phyloP scores from a whole-genome alignment of 306 rosid species.

The Prunus kanzakura region DNA sequence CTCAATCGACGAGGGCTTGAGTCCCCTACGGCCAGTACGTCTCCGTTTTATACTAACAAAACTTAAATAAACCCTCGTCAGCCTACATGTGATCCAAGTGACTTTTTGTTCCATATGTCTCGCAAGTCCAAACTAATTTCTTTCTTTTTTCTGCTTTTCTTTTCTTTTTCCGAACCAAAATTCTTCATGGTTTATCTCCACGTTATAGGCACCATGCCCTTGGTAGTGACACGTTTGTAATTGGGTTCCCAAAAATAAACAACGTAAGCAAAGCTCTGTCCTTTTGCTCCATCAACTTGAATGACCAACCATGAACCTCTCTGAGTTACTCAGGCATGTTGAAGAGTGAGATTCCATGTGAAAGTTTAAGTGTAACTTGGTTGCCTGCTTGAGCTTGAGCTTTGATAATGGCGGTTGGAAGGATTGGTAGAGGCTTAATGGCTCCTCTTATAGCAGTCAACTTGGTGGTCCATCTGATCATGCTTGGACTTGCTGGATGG shows the following conservation, averaged over 20 bases:
- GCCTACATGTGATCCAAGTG: background rate
- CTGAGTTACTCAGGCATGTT: background rate
- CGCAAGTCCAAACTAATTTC: background rate
- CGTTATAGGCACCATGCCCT: conserved; percentile 2
- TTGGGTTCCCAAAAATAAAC: conserved; percentile 14
- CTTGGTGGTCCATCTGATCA: conserved; percentile 30
- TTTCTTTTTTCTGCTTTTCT: background rate
- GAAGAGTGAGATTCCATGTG: background rate
- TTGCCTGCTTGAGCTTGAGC: background rate
- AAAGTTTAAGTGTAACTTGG: background rate
- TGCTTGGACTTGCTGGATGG: conserved; percentile 44
- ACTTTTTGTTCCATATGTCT: background rate
- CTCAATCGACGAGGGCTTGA: no score
- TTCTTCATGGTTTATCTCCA: conserved; percentile 1
- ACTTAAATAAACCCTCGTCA: background rate
- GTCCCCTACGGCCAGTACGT: no score
- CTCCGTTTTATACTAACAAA: no score
- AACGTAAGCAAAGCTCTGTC: conserved; percentile 3
- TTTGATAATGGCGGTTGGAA: conserved; percentile 27
- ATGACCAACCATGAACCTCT: background rate
- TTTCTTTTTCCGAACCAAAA: background rate
- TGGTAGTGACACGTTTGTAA: conserved; percentile 8
- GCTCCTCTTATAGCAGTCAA: conserved; percentile 36
- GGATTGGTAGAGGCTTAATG: conserved; percentile 26
- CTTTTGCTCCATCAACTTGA: conserved; percentile 8